Conservation (phyloP, 2,329 filamentous ascomycete genomes). For the Aureobasidium sp. region DNA sequence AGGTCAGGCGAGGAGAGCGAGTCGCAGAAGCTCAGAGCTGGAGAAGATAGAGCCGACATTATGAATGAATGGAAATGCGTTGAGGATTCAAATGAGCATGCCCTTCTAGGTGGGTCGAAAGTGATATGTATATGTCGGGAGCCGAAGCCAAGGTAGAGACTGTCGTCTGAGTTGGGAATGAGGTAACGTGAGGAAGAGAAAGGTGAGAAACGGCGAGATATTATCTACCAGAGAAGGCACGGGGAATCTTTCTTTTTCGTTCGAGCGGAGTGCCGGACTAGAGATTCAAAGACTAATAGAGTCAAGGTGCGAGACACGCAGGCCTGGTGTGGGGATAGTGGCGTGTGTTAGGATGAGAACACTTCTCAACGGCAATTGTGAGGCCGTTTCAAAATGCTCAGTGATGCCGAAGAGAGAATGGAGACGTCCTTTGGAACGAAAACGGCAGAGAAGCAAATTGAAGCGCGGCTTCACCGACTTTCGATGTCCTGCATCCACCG, state of each 20-base stretch:
- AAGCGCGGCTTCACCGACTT: constrained; percentile 6
- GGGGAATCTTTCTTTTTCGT: constrained; percentile 4
- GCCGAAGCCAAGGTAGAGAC: neutral
- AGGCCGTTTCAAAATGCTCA: constrained; percentile 5
- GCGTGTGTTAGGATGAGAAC: constrained; percentile 6
- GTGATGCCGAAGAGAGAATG: neutral
- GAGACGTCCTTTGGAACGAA: neutral
- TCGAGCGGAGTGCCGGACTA: neutral
- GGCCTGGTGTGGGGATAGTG: constrained; percentile 4
- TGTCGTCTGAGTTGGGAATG: neutral
- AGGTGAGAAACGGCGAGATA: constrained; percentile 7
- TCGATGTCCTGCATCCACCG: neutral
- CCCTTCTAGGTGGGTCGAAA: constrained; percentile 1
- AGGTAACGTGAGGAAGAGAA: neutral
- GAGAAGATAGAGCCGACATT: constrained; percentile 18
- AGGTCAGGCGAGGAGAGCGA: constrained; percentile 24
- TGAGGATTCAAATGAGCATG: constrained; percentile 3
- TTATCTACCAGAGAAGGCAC: constrained; percentile 1
- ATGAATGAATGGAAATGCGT: neutral
- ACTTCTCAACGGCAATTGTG: neutral
- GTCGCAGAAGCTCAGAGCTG: constrained; percentile 23
- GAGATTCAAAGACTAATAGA: neutral
- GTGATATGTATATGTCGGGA: constrained; percentile 2
- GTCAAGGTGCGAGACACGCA: constrained; percentile 7
- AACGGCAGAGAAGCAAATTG: neutral